Percentiles rank a stretch among this genome's conserved stretches.
phyloP scores from a whole-genome alignment of 2,329 filamentous ascomycete genomes.

The Aspergillus unguis region DNA sequence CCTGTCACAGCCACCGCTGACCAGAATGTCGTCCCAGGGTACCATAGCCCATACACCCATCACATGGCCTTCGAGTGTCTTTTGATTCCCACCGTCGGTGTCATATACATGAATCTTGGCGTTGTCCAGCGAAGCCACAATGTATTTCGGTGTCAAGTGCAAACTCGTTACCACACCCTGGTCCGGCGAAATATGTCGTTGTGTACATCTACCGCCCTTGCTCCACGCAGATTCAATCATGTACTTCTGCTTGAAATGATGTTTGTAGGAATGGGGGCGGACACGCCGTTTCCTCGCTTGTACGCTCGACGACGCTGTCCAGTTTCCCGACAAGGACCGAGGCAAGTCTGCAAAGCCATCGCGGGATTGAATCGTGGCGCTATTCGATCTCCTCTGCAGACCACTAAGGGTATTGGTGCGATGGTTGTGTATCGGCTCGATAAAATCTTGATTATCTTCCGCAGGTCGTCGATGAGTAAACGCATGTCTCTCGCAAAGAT shows the following conservation, averaged over 20 bases:
- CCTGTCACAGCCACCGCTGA: constrained; percentile 93
- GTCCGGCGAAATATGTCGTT: constrained; percentile 89
- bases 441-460: constrained; percentile 40
- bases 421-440: constrained; percentile 34
- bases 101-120: constrained; percentile 98
- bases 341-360: constrained; percentile 49
- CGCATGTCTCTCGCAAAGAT: constrained; percentile 91
- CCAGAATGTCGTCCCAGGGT: constrained; percentile 90
- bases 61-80: constrained; percentile 88
- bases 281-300: constrained; percentile 48
- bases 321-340: constrained; percentile 33
- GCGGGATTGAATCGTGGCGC: constrained; percentile 37
- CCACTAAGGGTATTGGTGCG: constrained; percentile 21
- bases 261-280: constrained; percentile 81
- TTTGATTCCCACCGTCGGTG: constrained; percentile 80
- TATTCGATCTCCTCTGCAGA: constrained; percentile 25
- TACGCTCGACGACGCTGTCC: constrained; percentile 28
- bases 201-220: constrained; percentile 78
- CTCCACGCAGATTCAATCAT: constrained; percentile 97
- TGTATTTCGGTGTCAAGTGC: constrained; percentile 91
- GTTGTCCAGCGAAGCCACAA: constrained; percentile 95
- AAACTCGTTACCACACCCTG: constrained; percentile 95
- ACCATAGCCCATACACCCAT: constrained; percentile 99
- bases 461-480: constrained; percentile 73
- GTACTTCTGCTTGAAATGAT: constrained; percentile 96